Conservation (phyloP, 495 filamentous ascomycete genomes). For the Hyaloscypha bicolor region DNA sequence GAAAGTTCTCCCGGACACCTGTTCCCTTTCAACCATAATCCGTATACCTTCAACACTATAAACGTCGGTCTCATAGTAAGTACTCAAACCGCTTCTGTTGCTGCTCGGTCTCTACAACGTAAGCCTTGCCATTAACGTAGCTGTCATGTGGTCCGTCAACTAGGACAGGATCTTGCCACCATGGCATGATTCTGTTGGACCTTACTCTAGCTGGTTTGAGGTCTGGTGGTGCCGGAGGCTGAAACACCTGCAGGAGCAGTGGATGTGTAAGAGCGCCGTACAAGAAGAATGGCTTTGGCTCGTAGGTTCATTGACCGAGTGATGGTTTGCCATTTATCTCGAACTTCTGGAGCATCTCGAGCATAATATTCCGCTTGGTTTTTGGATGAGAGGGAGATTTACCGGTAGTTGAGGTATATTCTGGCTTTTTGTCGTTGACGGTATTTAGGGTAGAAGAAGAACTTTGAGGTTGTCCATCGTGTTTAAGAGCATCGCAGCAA, state of each 20-base stretch:
- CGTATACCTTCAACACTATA: slow-evolving; percentile 22
- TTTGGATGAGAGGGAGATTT: slow-evolving; percentile 11
- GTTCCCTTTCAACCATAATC: slow-evolving; percentile 21
- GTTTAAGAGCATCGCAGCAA: slow-evolving; percentile 16
- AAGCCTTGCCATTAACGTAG: slow-evolving; percentile 23
- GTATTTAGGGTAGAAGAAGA: slow-evolving; percentile 17
- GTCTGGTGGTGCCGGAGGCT: slow-evolving; percentile 19
- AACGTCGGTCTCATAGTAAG: slow-evolving; percentile 22
- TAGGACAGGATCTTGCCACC: slow-evolving; percentile 26
- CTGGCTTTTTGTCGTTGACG: slow-evolving; percentile 21
- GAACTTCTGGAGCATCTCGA: slow-evolving; percentile 14
- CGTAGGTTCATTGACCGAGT: slow-evolving; percentile 21
- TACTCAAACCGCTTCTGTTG: slow-evolving; percentile 17
- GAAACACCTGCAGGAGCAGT: slow-evolving; percentile 23
- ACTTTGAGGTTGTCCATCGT: slow-evolving; percentile 23
- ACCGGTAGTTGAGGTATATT: slow-evolving; percentile 9
- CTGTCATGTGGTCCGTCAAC: slow-evolving; percentile 16
- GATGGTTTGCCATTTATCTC: slow-evolving; percentile 16
- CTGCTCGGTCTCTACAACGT: slow-evolving; percentile 17
- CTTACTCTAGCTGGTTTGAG: slow-evolving; percentile 25
- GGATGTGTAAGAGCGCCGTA: slow-evolving; percentile 25
- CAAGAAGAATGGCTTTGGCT: slow-evolving; percentile 29
- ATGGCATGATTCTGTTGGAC: slow-evolving; percentile 23
- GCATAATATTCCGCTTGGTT: slow-evolving; percentile 21
- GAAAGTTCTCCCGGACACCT: slow-evolving; percentile 20